These are phyloP conservation scores for Neopestalotiopsis rosae DNA, from an alignment of 2,329 filamentous ascomycete species.

Conservation along the genomic window DNA sequence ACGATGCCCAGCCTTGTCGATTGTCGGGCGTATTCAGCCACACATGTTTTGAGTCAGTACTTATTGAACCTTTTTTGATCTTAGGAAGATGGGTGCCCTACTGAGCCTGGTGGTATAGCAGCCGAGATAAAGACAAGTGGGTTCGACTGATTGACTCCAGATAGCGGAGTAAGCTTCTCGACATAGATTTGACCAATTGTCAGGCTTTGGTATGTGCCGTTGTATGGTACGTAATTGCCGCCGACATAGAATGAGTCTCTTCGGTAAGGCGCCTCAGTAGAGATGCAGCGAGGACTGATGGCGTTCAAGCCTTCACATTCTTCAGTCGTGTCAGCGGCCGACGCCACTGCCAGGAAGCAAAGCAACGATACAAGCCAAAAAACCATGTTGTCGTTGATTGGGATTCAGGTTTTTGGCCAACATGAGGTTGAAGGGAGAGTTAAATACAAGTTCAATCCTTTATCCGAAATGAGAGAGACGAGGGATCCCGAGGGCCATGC, in stretches of 20 bases:
- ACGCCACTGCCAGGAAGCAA: not conserved
- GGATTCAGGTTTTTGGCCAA: not conserved
- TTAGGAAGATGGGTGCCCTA: not conserved
- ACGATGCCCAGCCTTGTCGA: slow-evolving; percentile 51
- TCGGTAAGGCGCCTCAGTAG: slow-evolving; percentile 20
- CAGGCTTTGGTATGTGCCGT: not conserved
- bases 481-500: not conserved
- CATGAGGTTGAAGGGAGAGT: not conserved
- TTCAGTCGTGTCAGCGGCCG: not conserved
- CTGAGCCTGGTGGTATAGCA: slow-evolving; percentile 15
- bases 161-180: slow-evolving; percentile 19
- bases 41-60: slow-evolving; percentile 32
- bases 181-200: slow-evolving; percentile 18
- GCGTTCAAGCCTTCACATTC: slow-evolving; percentile 24
- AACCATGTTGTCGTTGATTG: not conserved
- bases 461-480: not conserved
- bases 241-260: slow-evolving; percentile 19
- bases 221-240: slow-evolving; percentile 16
- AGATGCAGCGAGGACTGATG: slow-evolving; percentile 24
- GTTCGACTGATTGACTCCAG: slow-evolving; percentile 12
- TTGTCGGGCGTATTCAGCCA: slow-evolving; percentile 55
- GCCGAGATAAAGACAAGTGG: slow-evolving; percentile 19
- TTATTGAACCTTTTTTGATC: too few species aligned
- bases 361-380: not conserved
- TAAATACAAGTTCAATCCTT: not conserved